phyloP scores from a whole-genome alignment of 176 grass and related monocot genomes.

The Saccharum officinarum region DNA sequence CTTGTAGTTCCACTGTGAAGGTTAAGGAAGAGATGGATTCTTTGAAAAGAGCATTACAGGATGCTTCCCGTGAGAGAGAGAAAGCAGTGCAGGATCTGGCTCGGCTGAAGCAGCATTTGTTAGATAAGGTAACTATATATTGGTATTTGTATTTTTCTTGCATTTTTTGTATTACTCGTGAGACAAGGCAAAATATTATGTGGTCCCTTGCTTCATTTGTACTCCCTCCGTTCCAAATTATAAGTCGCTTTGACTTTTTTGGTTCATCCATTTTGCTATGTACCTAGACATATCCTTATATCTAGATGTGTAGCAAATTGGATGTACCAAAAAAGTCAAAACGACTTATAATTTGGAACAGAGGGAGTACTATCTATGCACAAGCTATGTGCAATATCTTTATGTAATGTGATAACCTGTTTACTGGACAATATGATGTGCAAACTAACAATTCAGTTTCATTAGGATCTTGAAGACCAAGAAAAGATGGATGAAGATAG shows the following conservation, averaged over 20 bases:
- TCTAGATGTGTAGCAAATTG: no score
- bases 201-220: neutral
- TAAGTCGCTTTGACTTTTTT: no score
- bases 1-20: conserved; percentile 64
- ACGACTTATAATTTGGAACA: no score
- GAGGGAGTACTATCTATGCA: neutral
- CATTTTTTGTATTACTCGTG: neutral
- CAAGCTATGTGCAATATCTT: neutral
- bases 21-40: conserved; percentile 69
- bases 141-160: conserved; percentile 6
- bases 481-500: conserved; percentile 93
- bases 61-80: conserved; percentile 58
- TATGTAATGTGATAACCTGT: conserved; percentile 20
- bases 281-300: no score
- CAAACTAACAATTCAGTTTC: neutral
- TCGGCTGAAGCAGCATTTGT: conserved; percentile 89
- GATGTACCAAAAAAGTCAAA: no score
- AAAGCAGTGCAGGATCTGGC: conserved; percentile 81
- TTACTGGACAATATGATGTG: conserved; percentile 24
- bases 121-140: conserved; percentile 71
- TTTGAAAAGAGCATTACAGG: conserved; percentile 64
- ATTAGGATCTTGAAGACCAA: conserved; percentile 93
- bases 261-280: no score
- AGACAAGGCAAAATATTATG: neutral
- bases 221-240: no score